These are phyloP conservation scores for Wickerhamomyces queroliae DNA, from an alignment of 805 yeast genomes.

Conservation along the genomic window DNA sequence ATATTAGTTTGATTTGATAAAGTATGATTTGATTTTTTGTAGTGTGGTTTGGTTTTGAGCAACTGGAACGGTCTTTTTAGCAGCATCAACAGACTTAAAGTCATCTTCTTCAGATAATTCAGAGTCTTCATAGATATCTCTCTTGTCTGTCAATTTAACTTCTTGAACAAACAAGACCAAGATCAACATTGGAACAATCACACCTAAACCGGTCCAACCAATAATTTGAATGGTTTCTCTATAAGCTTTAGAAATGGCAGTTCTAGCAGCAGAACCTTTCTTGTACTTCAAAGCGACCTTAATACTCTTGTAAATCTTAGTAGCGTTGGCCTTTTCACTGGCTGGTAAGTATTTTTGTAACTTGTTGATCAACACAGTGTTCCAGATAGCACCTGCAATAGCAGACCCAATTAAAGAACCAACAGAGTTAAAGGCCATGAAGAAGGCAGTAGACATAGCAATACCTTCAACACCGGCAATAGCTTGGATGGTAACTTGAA, in stretches of 20 bases:
- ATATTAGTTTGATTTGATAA: too few species aligned
- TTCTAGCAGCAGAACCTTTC: conserved; percentile 15
- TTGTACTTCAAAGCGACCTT: conserved; percentile 14
- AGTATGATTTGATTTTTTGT: too few species aligned
- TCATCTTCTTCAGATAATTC: conserved; percentile 1
- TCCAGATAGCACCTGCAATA: conserved; percentile 23
- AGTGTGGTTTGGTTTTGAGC: too few species aligned
- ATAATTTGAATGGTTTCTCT: conserved; percentile 18
- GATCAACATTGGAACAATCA: conserved; percentile 15
- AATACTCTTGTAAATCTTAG: conserved; percentile 14
- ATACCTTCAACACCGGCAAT: conserved; percentile 22
- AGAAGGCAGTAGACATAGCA: conserved; percentile 27
- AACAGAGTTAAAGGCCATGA: conserved; percentile 21
- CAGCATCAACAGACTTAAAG: not conserved
- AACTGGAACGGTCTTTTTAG: too few species aligned
- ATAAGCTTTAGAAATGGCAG: conserved; percentile 17
- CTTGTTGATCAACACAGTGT: conserved; percentile 7
- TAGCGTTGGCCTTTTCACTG: conserved; percentile 4
- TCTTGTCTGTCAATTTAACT: conserved; percentile 11
- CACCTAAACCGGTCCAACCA: conserved; percentile 19
- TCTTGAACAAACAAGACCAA: conserved; percentile 16
- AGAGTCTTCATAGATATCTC: conserved; percentile 6
- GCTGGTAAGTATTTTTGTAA: conserved; percentile 10
- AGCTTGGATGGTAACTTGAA: conserved; percentile 24
- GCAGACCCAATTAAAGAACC: conserved; percentile 26